Evolutionary conservation across 2,329 filamentous ascomycete genomes (phyloP).

Genomic region (Neocucurbitaria cava): DNA sequence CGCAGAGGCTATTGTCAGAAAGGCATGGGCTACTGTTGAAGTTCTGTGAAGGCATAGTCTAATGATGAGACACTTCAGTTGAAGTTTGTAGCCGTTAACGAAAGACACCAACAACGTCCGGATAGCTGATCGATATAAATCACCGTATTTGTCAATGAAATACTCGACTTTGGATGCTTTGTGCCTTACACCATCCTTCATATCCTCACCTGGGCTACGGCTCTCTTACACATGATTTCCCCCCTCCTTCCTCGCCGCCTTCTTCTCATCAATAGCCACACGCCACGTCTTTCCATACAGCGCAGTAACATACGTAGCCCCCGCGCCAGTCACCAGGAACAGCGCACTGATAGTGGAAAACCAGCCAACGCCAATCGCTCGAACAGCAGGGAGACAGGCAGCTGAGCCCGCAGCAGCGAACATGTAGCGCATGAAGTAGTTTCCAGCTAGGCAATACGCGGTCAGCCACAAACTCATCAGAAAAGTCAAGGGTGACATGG

Average conservation of each 20-base stretch:
- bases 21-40: no score
- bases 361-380: conserved; percentile 80
- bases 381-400: conserved; percentile 75
- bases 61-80: no score
- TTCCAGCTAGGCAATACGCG: conserved; percentile 71
- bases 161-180: no score
- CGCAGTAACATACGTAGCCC: conserved; percentile 57
- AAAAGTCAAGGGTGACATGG: neutral
- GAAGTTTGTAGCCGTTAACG: no score
- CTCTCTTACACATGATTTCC: conserved; percentile 28
- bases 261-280: conserved; percentile 60
- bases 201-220: no score
- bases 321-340: conserved; percentile 61
- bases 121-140: no score
- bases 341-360: conserved; percentile 73
- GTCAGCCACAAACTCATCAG: conserved; percentile 3
- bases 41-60: no score
- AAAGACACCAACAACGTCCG: no score
- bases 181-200: no score
- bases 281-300: conserved; percentile 61
- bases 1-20: no score
- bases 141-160: no score
- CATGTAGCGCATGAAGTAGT: conserved; percentile 79
- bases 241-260: conserved; percentile 47
- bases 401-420: conserved; percentile 76